Percentiles rank a stretch among this genome's conserved stretches.
Evolutionary conservation across 1,284 basidiomycete genomes (phyloP).

Genomic region (Cutaneotrichosporon sp.): DNA sequence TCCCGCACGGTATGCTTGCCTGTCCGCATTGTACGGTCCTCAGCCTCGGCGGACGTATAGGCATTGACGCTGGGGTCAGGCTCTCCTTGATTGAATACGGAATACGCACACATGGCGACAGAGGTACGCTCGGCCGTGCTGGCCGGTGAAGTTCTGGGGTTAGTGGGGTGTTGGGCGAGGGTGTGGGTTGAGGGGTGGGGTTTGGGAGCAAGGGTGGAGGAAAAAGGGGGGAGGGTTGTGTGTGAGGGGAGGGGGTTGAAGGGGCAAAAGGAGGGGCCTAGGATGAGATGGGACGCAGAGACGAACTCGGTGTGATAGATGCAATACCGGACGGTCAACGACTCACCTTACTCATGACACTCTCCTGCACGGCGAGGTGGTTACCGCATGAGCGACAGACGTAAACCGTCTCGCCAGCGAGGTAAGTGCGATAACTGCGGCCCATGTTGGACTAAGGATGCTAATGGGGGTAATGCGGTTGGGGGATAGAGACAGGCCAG

Average conservation of each 20-base stretch:
- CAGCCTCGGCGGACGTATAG: constrained; percentile 72
- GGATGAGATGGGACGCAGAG: neutral
- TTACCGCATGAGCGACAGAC: constrained; percentile 88
- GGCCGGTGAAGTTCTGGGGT: constrained; percentile 66
- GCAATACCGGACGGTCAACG: neutral
- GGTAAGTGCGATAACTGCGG: constrained; percentile 66
- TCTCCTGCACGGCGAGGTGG: constrained; percentile 87
- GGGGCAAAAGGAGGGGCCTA: neutral
- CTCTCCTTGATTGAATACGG: neutral
- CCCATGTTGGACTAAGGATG: constrained; percentile 34
- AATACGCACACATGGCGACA: constrained; percentile 80
- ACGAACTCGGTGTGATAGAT: no score
- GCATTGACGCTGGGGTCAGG: constrained; percentile 72
- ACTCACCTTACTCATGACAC: constrained; percentile 84
- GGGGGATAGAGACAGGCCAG: neutral
- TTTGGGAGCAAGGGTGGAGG: no score
- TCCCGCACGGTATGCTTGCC: constrained; percentile 95
- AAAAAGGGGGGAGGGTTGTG: neutral
- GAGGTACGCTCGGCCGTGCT: constrained; percentile 91
- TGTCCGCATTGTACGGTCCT: constrained; percentile 93
- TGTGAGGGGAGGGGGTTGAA: neutral
- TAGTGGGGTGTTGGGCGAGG: neutral
- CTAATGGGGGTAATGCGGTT: neutral
- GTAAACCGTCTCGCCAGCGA: constrained; percentile 83
- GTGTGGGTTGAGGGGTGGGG: no score